Evolutionary conservation across 2,329 filamentous ascomycete species (phyloP).

Genomic region (Coleophoma crateriformis): DNA sequence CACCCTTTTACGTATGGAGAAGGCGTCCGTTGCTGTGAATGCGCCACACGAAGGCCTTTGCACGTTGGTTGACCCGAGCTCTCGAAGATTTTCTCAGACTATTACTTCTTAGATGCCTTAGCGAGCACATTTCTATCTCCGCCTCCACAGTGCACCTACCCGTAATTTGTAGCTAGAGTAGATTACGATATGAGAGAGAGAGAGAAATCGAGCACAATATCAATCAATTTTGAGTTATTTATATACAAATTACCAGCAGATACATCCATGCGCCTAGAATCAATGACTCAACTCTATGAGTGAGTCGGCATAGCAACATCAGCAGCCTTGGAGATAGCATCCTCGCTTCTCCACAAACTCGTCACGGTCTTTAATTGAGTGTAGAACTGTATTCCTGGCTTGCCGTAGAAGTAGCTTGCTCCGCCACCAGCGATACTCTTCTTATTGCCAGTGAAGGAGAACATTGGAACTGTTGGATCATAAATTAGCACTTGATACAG

Average conservation of each 20-base stretch:
- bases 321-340: conserved; percentile 80
- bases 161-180: too few relatives aligned
- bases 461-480: conserved; percentile 48
- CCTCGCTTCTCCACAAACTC: conserved; percentile 79
- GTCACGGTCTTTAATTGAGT: conserved; percentile 98
- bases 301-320: conserved; percentile 83
- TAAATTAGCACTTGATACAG: too few relatives aligned
- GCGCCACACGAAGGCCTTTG: too few relatives aligned
- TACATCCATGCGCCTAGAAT: not conserved
- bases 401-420: conserved; percentile 91
- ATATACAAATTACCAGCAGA: not conserved
- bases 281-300: conserved; percentile 8
- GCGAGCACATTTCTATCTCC: too few relatives aligned
- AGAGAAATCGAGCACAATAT: too few relatives aligned
- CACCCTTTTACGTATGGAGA: too few relatives aligned
- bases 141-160: too few relatives aligned
- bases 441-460: conserved; percentile 75
- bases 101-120: too few relatives aligned
- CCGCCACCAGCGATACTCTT: conserved; percentile 88
- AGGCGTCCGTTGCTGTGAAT: too few relatives aligned
- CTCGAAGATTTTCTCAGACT: too few relatives aligned
- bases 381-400: conserved; percentile 88
- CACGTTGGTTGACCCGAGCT: too few relatives aligned
- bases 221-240: not conserved
- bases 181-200: too few relatives aligned